Base-by-base conservation (phyloP, 2,329 filamentous ascomycete genomes). In the Neocucurbitaria cava region DNA sequence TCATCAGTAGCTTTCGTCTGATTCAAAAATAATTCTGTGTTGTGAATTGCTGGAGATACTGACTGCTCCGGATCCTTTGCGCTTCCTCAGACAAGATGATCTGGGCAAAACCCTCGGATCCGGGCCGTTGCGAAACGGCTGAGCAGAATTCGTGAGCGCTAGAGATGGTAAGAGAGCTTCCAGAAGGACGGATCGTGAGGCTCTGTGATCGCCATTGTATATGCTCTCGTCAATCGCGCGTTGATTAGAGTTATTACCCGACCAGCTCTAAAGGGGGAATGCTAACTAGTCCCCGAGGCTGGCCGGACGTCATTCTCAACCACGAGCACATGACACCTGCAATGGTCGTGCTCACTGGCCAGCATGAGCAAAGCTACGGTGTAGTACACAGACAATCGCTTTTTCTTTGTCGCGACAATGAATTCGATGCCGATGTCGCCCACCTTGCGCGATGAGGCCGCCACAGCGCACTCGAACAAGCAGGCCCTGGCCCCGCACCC, bases 381-480 rank as follows among this genome's bases (percentile, higher is more conserved):
- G 26, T 18, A 18, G 8, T 17, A 59, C 46, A 48, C 40, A 45
- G 36, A 43, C 40, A 36, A 43, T 58, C 39, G 39, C 45, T 35
- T 33, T 15, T n/a, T 35, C 30, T 26, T 43, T 17, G 18, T 21
- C 26, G 33, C 30, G n/a, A 20, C 20, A 26, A 26, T 28, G 4
- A 5, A n/a, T 17, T 30, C 20, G 21, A 41, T 49, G 41, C 42
- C 39, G 39, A 47, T 33, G 17, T 35, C 23, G 51, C 52, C 56
- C 54, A 49, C 57, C 51, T 38, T 43, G 53, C 59, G 54, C 24
- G 39, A 44, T 48, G 49, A 61, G 52, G 52, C 52, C 52, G 50
- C 46, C 28, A 49, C 11, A 56, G 28, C 52, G 21, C 51, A 49
- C 15, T n/a, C 31, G 11, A 48, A 36, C 33, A 20, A 47, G 39